phyloP scores from a whole-genome alignment of 2,329 filamentous ascomycete species.

The Fusarium continuum region DNA sequence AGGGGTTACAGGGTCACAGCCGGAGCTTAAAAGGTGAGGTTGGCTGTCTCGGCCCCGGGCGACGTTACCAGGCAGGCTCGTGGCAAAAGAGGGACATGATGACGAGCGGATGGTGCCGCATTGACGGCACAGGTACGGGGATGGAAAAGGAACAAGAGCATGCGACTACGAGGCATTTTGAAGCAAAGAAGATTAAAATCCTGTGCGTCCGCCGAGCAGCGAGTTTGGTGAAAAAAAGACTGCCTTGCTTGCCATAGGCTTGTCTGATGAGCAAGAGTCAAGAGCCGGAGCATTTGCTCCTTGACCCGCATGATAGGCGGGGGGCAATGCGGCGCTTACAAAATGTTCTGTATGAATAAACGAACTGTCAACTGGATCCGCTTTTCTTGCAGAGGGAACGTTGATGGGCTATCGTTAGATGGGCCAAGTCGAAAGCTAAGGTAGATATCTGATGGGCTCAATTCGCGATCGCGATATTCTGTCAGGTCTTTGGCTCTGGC shows the following conservation, averaged over 20 bases:
- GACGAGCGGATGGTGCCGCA: conserved; percentile 33
- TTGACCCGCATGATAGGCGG: conserved; percentile 44
- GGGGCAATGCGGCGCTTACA: conserved; percentile 46
- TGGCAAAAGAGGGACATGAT: conserved; percentile 40
- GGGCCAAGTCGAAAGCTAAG: not conserved
- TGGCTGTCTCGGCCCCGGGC: conserved; percentile 32
- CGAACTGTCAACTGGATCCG: conserved; percentile 15
- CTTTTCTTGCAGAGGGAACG: conserved; percentile 24
- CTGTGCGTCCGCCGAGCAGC: conserved; percentile 42
- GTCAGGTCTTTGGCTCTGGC: not conserved
- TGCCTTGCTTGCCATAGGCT: conserved; percentile 19
- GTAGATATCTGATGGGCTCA: not conserved
- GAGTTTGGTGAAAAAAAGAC: conserved; percentile 41
- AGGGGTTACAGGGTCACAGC: conserved; percentile 29
- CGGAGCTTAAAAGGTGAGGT: conserved; percentile 34
- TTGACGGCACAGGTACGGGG: conserved; percentile 13
- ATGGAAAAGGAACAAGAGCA: conserved; percentile 28
- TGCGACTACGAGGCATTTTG: conserved; percentile 47
- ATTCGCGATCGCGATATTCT: not conserved
- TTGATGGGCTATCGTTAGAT: no score
- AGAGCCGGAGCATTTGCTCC: conserved; percentile 50
- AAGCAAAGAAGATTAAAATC: conserved; percentile 40
- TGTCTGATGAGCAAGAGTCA: conserved; percentile 42
- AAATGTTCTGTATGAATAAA: conserved; percentile 29
- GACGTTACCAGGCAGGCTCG: conserved; percentile 38